Base-by-base conservation (phyloP, 2,329 filamentous ascomycete genomes). In the Fusarium compactum region DNA sequence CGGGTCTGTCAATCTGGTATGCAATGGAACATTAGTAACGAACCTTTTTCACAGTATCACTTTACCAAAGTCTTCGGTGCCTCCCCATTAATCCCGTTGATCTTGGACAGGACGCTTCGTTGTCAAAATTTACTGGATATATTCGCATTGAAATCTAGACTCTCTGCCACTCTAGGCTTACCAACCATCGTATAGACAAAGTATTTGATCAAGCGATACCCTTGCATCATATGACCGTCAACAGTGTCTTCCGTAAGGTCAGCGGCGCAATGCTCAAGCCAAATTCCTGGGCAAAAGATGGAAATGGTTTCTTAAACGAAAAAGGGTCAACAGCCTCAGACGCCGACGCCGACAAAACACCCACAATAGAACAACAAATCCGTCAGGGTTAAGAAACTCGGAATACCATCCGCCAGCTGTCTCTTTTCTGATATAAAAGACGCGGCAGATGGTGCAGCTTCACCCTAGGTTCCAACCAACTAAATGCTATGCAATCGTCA, bases 341-440 rank as follows among this genome's bases (percentile, higher is more conserved):
- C 78, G 76, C 78, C 78, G 74, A 79, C 78, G 77, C 78, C 78
- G 64, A 73, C 73, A 71, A 65, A 74, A 76, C 69, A 73, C 71
- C 71, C 44, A 69, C 67, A 67, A 73, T 68, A 71, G 45, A 73
- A 71, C 58, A 67, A 70, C 59, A 59, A 63, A 69, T 68, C 58
- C 67, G 60, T 43, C 54, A 58, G 53, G 69, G 64, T 62, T 62
- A 32, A 44, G 55, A 55, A 72, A 64, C 56, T 67, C 62, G 41
- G 34, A 50, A 56, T 52, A 43, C 59, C 56, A 54, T 30, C 50
- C 53, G 56, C 62, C 64, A 57, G 63, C 64, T 62, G 51, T 67
- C 62, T 69, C 67, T 68, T 74, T 52, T 70, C 58, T 58, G 45
- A 45, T 48, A 62, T 41, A 47, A 58, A 60, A 65, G 34, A 48